Evolutionary conservation across 176 grass and related monocot genomes (phyloP).

Genomic region (Paspalum notatum): DNA sequence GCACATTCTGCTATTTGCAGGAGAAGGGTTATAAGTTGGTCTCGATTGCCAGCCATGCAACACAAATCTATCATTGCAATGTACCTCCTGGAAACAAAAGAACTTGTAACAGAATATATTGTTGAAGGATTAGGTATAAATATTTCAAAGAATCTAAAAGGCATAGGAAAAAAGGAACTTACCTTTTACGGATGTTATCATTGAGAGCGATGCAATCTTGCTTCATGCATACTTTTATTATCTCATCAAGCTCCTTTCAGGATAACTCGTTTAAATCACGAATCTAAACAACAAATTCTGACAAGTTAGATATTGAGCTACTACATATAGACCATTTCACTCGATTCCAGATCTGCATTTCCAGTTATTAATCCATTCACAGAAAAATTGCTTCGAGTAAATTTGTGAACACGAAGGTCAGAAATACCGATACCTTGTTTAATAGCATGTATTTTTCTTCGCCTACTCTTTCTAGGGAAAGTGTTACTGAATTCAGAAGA

Average conservation of each 20-base stretch:
- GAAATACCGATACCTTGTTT: slow-evolving; percentile 72
- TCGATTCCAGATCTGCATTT: neutral
- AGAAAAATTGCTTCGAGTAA: slow-evolving; percentile 10
- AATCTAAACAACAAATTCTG: slow-evolving; percentile 35
- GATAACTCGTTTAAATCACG: slow-evolving; percentile 61
- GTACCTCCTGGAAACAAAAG: slow-evolving; percentile 71
- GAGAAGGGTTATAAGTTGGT: slow-evolving; percentile 78
- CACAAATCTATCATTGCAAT: slow-evolving; percentile 96
- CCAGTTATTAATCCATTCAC: neutral
- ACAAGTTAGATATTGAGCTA: slow-evolving; percentile 7
- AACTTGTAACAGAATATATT: slow-evolving; percentile 32
- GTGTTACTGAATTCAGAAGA: slow-evolving; percentile 75
- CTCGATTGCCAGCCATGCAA: slow-evolving; percentile 79
- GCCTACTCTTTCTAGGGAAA: slow-evolving; percentile 69
- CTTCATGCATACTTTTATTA: slow-evolving; percentile 65
- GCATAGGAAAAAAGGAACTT: neutral
- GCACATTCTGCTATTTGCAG: slow-evolving; percentile 77
- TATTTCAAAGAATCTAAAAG: neutral
- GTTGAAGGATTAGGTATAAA: slow-evolving; percentile 23
- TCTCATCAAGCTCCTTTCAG: slow-evolving; percentile 63
- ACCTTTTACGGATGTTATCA: slow-evolving; percentile 59
- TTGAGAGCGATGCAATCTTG: slow-evolving; percentile 61
- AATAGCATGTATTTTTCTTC: slow-evolving; percentile 94
- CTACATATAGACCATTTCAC: neutral
- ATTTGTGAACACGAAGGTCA: slow-evolving; percentile 2